Conservation (phyloP, 768 basidiomycete genomes). For the Chiua virens region DNA sequence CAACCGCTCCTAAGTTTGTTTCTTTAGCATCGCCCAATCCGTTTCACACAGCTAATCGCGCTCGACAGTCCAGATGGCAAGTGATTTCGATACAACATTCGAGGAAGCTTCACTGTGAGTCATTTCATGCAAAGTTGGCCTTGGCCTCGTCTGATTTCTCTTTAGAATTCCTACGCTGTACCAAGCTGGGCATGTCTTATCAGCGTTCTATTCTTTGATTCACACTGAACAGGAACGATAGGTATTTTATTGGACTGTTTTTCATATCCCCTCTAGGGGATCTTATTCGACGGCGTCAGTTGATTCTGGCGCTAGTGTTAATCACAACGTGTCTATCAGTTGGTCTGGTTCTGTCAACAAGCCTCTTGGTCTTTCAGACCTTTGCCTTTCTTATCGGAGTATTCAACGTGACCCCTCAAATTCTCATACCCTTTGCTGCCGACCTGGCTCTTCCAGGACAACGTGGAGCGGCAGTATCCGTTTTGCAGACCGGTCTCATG, state of each 20-base stretch:
- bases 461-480: slow-evolving; percentile 23
- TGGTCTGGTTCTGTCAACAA: slow-evolving; percentile 36
- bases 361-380: slow-evolving; percentile 32
- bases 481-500: slow-evolving; percentile 30
- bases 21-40: background rate
- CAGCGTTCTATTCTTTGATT: too few relatives aligned
- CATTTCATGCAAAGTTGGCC: background rate
- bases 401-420: slow-evolving; percentile 39
- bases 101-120: slow-evolving; percentile 31
- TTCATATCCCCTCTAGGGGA: slow-evolving; percentile 47
- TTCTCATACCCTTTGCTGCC: slow-evolving; percentile 41
- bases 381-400: slow-evolving; percentile 40
- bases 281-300: slow-evolving; percentile 41
- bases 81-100: slow-evolving; percentile 35
- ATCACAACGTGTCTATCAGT: slow-evolving; percentile 37
- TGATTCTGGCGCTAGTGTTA: slow-evolving; percentile 38
- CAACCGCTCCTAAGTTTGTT: slow-evolving; percentile 71
- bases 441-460: slow-evolving; percentile 39
- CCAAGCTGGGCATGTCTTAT: slow-evolving; percentile 54
- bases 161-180: slow-evolving; percentile 59
- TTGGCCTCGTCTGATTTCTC: slow-evolving; percentile 3
- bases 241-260: slow-evolving; percentile 34
- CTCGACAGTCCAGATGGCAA: slow-evolving; percentile 31
- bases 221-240: background rate
- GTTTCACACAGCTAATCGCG: background rate